Percentiles rank a stretch among this genome's conserved stretches.
Evolutionary conservation across 768 basidiomycete species (phyloP).

Genomic region (Phanerochaete sordida): DNA sequence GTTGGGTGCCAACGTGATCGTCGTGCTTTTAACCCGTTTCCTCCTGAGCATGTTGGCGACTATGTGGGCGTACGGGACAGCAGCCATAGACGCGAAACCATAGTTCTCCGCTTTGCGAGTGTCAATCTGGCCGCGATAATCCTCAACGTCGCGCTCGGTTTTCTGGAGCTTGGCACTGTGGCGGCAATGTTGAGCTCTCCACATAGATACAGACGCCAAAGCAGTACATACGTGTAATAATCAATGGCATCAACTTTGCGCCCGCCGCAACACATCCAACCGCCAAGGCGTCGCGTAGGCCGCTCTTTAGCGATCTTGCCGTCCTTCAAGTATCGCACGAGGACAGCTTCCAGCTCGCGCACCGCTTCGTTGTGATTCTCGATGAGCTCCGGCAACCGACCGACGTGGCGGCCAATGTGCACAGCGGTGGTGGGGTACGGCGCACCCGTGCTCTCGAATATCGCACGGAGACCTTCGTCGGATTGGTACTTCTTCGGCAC

Average conservation of each 20-base stretch:
- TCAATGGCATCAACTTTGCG: slow-evolving; percentile 89
- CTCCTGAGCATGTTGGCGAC: slow-evolving; percentile 67
- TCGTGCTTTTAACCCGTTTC: slow-evolving; percentile 73
- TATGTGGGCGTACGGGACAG: slow-evolving; percentile 83
- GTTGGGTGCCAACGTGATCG: slow-evolving; percentile 75
- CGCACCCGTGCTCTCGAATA: slow-evolving; percentile 67
- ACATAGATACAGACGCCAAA: not conserved
- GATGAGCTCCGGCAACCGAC: slow-evolving; percentile 84
- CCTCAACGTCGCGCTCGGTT: slow-evolving; percentile 72
- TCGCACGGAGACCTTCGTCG: slow-evolving; percentile 76
- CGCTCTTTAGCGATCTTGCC: slow-evolving; percentile 77
- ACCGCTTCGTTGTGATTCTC: slow-evolving; percentile 94
- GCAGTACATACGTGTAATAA: slow-evolving; percentile 72
- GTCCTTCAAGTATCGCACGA: slow-evolving; percentile 87
- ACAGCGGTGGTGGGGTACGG: slow-evolving; percentile 92
- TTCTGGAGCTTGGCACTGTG: slow-evolving; percentile 44
- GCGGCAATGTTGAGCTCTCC: slow-evolving; percentile 2
- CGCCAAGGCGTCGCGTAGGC: slow-evolving; percentile 78
- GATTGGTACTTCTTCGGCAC: slow-evolving; percentile 80
- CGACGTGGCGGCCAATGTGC: slow-evolving; percentile 84
- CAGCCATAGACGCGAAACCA: slow-evolving; percentile 89
- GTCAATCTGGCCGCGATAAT: slow-evolving; percentile 69
- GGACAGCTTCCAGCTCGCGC: slow-evolving; percentile 82
- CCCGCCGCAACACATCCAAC: slow-evolving; percentile 80
- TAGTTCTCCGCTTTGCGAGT: slow-evolving; percentile 81